Conservation (phyloP, 2,329 filamentous ascomycete genomes). For the Alternaria sp. region DNA sequence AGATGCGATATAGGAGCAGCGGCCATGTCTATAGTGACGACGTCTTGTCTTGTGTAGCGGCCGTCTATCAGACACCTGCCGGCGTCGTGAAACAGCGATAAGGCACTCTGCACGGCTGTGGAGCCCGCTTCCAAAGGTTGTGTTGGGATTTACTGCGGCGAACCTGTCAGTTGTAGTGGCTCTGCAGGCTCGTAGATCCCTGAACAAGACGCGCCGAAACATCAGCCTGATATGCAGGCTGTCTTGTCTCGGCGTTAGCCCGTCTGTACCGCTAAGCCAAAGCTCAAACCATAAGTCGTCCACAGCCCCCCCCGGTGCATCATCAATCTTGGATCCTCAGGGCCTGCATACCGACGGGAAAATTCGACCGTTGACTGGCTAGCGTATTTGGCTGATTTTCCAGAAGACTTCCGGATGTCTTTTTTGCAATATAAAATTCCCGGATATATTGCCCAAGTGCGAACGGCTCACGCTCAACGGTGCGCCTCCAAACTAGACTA, state of each 20-base stretch:
- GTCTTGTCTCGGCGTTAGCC: slow-evolving; percentile 33
- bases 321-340: slow-evolving; percentile 26
- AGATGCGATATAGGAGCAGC: slow-evolving; percentile 30
- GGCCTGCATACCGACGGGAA: slow-evolving; percentile 21
- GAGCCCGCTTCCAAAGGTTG: slow-evolving; percentile 30
- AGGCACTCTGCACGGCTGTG: slow-evolving; percentile 41
- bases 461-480: slow-evolving; percentile 18
- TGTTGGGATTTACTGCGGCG: slow-evolving; percentile 33
- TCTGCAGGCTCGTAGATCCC: slow-evolving; percentile 36
- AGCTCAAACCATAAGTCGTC: slow-evolving; percentile 25
- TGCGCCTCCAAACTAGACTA: slow-evolving; percentile 27
- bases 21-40: slow-evolving; percentile 36
- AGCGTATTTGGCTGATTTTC: slow-evolving; percentile 29
- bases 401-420: slow-evolving; percentile 25
- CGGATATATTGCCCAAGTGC: slow-evolving; percentile 33
- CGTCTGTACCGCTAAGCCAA: slow-evolving; percentile 26
- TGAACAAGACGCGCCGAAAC: slow-evolving; percentile 34
- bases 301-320: slow-evolving; percentile 23
- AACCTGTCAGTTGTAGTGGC: slow-evolving; percentile 35
- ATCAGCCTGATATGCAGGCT: slow-evolving; percentile 49
- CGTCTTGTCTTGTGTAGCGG: slow-evolving; percentile 22
- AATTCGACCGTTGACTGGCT: slow-evolving; percentile 30
- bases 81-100: slow-evolving; percentile 51
- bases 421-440: slow-evolving; percentile 33
- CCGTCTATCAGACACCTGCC: slow-evolving; percentile 42